These are phyloP conservation scores for Fusarium subglutinans DNA, from an alignment of 2,329 filamentous ascomycete species.

Conservation along the genomic window DNA sequence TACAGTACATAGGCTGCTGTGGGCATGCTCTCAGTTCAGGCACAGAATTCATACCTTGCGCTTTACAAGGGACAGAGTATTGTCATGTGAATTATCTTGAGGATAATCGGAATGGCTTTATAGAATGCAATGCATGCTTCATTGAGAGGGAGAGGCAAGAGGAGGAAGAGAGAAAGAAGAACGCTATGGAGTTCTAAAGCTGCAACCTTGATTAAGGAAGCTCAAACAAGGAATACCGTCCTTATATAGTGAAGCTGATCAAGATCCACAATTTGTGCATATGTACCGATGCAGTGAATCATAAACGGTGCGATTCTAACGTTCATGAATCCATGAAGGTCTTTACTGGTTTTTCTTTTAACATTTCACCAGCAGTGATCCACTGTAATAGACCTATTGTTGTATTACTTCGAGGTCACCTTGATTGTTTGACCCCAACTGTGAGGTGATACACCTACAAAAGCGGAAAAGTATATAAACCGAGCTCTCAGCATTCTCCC, in stretches of 20 bases:
- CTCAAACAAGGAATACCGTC: accelerated
- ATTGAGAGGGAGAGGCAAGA: not conserved
- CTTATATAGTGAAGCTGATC: too few relatives aligned
- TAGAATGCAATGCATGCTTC: not conserved
- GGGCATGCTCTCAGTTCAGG: not conserved
- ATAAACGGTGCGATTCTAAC: too few relatives aligned
- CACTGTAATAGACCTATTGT: too few relatives aligned
- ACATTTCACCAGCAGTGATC: too few relatives aligned
- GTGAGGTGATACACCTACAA: not conserved
- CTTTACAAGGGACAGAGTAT: not conserved
- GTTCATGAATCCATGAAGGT: too few relatives aligned
- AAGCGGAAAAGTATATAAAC: not conserved
- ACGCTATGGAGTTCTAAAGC: not conserved
- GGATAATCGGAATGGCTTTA: not conserved
- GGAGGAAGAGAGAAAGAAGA: not conserved
- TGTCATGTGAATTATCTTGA: not conserved
- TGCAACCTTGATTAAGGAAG: not conserved
- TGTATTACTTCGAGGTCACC: not conserved
- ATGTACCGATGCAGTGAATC: not conserved
- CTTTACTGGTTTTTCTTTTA: too few relatives aligned
- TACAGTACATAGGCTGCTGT: not conserved
- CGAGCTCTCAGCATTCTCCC: too few relatives aligned
- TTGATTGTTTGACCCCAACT: too few relatives aligned
- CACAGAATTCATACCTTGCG: not conserved
- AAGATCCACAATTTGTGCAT: too few relatives aligned